phyloP scores from a whole-genome alignment of 495 filamentous ascomycete genomes.

The Chaetomidium leptoderma region DNA sequence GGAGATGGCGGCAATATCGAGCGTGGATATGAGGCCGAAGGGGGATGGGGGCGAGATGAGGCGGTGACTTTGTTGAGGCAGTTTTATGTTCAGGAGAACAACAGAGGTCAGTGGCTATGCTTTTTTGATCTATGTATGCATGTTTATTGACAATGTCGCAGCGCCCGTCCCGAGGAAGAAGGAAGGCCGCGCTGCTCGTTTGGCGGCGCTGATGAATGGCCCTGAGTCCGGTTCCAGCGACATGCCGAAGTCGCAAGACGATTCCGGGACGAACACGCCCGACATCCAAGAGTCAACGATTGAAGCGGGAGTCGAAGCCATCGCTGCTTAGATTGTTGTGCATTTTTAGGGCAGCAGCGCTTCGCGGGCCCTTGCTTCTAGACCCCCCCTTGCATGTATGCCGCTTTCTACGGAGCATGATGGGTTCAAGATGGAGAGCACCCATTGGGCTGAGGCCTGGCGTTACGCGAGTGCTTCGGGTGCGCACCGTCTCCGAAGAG shows the following conservation, averaged over 20 bases:
- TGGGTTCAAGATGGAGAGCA: no score
- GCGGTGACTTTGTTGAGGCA: constrained; percentile 84
- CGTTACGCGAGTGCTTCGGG: no score
- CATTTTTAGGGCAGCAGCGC: neutral
- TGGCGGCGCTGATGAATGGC: constrained; percentile 43
- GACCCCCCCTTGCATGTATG: neutral
- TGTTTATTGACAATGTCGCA: constrained; percentile 16
- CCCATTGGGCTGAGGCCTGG: no score
- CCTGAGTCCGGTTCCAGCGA: constrained; percentile 22
- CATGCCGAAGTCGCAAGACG: neutral
- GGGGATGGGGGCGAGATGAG: constrained; percentile 79
- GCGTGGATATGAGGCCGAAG: constrained; percentile 66
- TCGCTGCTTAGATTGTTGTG: neutral
- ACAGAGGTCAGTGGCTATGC: constrained; percentile 56
- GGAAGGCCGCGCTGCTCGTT: constrained; percentile 47
- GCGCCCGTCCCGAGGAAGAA: constrained; percentile 51
- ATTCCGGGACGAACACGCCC: constrained; percentile 4
- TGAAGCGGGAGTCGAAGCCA: neutral
- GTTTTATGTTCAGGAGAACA: constrained; percentile 97
- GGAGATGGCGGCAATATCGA: constrained; percentile 56
- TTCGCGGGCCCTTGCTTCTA: no score
- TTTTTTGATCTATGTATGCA: neutral
- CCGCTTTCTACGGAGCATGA: neutral
- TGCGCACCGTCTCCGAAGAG: no score
- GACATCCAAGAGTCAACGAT: neutral